Percentiles rank a stretch among this genome's conserved stretches.
Evolutionary conservation across 2,329 filamentous ascomycete species (phyloP).

Genomic region (Cyphellophora europaea): DNA sequence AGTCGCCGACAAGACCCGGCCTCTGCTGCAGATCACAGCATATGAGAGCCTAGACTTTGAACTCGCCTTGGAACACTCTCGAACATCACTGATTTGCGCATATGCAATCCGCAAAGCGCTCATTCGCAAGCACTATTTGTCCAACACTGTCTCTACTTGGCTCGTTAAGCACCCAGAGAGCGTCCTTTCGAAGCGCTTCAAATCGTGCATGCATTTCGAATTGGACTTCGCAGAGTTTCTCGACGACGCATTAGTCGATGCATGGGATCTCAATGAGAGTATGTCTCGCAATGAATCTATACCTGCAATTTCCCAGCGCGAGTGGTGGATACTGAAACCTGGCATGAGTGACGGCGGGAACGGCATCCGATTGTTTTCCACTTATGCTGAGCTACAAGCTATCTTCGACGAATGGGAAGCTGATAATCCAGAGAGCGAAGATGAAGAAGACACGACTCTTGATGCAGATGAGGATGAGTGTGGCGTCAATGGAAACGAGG

Average conservation of each 20-base stretch:
- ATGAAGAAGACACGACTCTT: constrained; percentile 42
- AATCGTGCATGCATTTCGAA: constrained; percentile 77
- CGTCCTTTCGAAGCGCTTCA: constrained; percentile 60
- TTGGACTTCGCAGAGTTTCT: constrained; percentile 95
- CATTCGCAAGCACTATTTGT: constrained; percentile 91
- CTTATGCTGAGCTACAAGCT: constrained; percentile 67
- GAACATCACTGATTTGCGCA: constrained; percentile 65
- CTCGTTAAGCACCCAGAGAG: constrained; percentile 70
- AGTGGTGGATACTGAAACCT: constrained; percentile 98
- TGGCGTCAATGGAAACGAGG: constrained; percentile 30
- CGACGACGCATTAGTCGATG: constrained; percentile 84
- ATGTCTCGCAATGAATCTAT: constrained; percentile 57
- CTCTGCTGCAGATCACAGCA: constrained; percentile 66
- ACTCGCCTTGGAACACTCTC: constrained; percentile 53
- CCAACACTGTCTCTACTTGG: constrained; percentile 76
- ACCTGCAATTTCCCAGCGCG: constrained; percentile 33
- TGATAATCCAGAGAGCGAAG: constrained; percentile 55
- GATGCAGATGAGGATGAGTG: constrained; percentile 24
- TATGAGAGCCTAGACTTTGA: constrained; percentile 88
- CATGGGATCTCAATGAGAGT: constrained; percentile 75
- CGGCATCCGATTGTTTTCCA: constrained; percentile 82
- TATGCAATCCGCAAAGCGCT: constrained; percentile 94
- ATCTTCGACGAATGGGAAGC: constrained; percentile 93
- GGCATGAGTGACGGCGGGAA: constrained; percentile 96
- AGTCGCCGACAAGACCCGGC: constrained; percentile 35